These are phyloP conservation scores for Irpex sp. DNA, from an alignment of 1,284 basidiomycete genomes.

Conservation along the genomic window DNA sequence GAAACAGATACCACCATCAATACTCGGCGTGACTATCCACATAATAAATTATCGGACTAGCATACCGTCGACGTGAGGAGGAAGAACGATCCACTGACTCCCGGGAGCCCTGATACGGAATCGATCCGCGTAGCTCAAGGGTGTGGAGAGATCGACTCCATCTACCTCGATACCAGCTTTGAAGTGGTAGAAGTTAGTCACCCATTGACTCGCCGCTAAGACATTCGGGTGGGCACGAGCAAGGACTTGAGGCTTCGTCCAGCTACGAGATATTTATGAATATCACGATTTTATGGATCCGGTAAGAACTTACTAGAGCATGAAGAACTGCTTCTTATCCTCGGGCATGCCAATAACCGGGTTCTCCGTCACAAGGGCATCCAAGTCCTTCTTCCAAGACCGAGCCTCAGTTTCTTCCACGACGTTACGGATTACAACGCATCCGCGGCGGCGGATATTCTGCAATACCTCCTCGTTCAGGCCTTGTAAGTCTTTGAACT, in stretches of 20 bases:
- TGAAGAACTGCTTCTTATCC: conserved; percentile 67
- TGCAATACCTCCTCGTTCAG: not conserved
- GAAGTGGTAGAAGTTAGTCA: conserved; percentile 61
- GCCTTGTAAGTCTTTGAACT: not conserved
- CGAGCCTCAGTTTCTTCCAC: conserved; percentile 27
- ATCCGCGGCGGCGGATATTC: not conserved
- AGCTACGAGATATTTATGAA: conserved; percentile 35
- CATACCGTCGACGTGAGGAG: not conserved
- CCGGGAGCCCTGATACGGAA: not conserved
- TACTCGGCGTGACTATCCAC: not conserved
- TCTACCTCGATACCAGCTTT: conserved; percentile 21
- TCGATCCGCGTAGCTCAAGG: not conserved
- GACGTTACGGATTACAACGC: not conserved
- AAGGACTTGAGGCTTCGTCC: conserved; percentile 67
- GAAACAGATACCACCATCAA: conserved; percentile 58
- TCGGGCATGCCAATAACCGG: conserved; percentile 52
- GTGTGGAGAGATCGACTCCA: not conserved
- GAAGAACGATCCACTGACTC: not conserved
- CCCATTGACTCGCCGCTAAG: conserved; percentile 55
- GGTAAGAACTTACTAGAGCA: conserved; percentile 52
- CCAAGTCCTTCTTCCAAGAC: conserved; percentile 54
- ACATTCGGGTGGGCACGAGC: conserved; percentile 75
- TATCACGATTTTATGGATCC: not conserved
- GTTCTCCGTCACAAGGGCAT: conserved; percentile 55
- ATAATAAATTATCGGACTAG: not conserved